Conservation (phyloP, 2,329 filamentous ascomycete species). For the Nemania abortiva region DNA sequence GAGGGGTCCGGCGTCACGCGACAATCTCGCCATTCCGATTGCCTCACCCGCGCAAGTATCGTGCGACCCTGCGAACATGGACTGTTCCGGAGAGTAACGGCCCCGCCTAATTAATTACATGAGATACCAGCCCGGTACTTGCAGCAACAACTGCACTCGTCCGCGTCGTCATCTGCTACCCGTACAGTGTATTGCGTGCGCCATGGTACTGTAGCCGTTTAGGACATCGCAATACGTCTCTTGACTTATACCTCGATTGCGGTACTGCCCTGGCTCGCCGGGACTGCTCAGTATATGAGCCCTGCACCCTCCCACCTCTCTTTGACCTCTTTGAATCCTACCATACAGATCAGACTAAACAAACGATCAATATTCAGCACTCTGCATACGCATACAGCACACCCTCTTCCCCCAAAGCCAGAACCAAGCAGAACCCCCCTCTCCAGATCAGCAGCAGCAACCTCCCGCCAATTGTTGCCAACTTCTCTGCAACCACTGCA, state of each 20-base stretch:
- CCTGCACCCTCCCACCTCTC: constrained; percentile 19
- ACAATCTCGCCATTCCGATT: constrained; percentile 39
- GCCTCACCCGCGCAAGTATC: constrained; percentile 30
- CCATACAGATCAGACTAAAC: constrained; percentile 1
- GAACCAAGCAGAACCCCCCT: not conserved
- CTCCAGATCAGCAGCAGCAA: constrained; percentile 25
- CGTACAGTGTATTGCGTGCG: constrained; percentile 31
- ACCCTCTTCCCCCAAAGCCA: not conserved
- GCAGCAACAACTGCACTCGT: not conserved
- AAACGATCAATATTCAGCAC: constrained; percentile 14
- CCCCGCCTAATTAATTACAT: not conserved
- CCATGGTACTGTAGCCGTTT: constrained; percentile 10
- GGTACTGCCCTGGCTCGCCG: constrained; percentile 12
- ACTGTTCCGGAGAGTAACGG: constrained; percentile 7
- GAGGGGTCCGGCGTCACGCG: constrained; percentile 38
- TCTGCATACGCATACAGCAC: constrained; percentile 4
- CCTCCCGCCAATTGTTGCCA: constrained; percentile 22
- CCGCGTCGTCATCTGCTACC: constrained; percentile 28
- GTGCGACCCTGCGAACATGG: constrained; percentile 27
- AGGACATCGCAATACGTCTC: constrained; percentile 1
- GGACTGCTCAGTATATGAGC: constrained; percentile 29
- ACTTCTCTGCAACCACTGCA: constrained; percentile 16
- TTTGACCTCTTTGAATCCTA: constrained; percentile 17
- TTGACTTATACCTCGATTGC: not conserved
- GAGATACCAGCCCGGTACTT: constrained; percentile 24